Evolutionary conservation across 257 asterid genomes (phyloP), one percentile per base, ranked within the genome.

Genomic region (Salvia rosmarinus): DNA sequence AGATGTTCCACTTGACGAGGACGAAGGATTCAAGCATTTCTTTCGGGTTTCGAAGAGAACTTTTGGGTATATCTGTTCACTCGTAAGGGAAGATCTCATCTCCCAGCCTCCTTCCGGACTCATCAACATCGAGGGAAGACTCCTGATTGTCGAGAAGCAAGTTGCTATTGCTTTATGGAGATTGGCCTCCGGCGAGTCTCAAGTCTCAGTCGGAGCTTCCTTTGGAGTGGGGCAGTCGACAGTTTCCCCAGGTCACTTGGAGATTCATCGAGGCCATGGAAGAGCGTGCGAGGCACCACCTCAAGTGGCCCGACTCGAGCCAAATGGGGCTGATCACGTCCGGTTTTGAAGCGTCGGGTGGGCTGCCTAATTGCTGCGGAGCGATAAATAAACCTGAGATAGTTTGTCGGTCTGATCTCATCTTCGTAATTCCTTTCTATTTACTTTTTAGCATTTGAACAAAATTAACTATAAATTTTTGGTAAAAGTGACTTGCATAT

Each of bases 91-190:
- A 78, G 90, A 95, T 75, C 96, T 95, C n/a, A 90, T 95, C 79
- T 91, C 99, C 62, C 80, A 98, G 51, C 99, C 98, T 16, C 99
- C 99, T 75, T 91, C 98, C 0, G 99, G 99, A 9, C 95, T 95
- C 71, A 91, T 95, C 75, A 95, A 95, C 83, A 95, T 91, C 4
- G 99, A 95, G 62, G 99, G 99, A 16, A 79, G 98, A 84, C 99
- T 95, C 72, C 88, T 95, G 8, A 91, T 98, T 72, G 99, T 95
- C 55, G 97, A 91, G 77, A 95, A 95, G 85, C 99, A 91, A 82
- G 99, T 88, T 58, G 99, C 98, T 0, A 95, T 95, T 50, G 99
- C 99, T 11, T 42, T 95, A 44, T 81, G 96, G 75, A 79, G 99
- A 58, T 75, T 95, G 62, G 98, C 99, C 57, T 95, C 99, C 0